Base-by-base conservation (phyloP, 352 stramenopile species). In the Pythium dissimile region DNA sequence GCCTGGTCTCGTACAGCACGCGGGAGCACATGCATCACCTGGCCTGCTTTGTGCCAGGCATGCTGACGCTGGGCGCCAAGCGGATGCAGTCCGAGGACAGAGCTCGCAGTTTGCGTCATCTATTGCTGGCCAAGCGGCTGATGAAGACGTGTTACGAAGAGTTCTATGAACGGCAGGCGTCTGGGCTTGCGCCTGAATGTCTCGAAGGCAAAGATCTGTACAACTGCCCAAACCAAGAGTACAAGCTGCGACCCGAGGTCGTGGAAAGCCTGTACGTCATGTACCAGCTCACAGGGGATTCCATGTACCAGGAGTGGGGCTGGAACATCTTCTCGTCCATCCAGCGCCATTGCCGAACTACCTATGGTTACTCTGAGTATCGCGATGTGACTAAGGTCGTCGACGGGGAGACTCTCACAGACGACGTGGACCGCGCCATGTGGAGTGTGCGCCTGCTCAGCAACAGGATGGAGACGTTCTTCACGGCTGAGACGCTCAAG, bases 381-480 rank as follows among this genome's bases (percentile, higher is more conserved):
- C 30, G 71, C 18, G 63, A 92, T 51, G 76, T 86, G 31, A 72
- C 65, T 1, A 32, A 50, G 10, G 30, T 46, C 0, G 28, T 48
- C 5, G 49, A 57, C 15, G 54, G 12, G 21, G 53, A 66, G 23
- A 10, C 46, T 10, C 44, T 49, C 11, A 37, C 9, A 0, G 46
- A 58, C 37, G 51, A 59, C 2, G 16, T 42, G 5, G 44, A 61
- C 34, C 50, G 54, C 16, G 32, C 59, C 13, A 46, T 49, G 35
- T 55, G 37, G 52, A 43, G 20, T 12, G 54, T 60, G 21, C 32
- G 49, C 20, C 13, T 66, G 41, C 47, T 65, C 15, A 79, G 98
- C 21, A 89, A 99, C 83, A 81, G 89, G 44, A 98, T 98, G 96
- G 96, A 99, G 72, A 98, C 86, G 47, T 99, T 99, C 73, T 99